Evolutionary conservation across 768 basidiomycete species (phyloP).

Genomic region (Collybia sp.): DNA sequence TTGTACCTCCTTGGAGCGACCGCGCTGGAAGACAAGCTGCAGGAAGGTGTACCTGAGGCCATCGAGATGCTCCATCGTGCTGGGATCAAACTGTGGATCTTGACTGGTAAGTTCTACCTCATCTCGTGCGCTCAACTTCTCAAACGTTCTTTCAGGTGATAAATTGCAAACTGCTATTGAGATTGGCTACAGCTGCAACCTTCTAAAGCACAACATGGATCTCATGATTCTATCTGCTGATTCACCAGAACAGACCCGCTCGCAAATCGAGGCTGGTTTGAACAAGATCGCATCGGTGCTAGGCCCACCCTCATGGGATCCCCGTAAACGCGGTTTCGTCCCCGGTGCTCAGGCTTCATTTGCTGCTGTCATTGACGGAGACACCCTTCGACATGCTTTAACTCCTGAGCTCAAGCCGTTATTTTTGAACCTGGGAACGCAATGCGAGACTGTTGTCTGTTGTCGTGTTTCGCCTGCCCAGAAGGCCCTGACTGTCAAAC

Average conservation of each 20-base stretch:
- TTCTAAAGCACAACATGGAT: slow-evolving; percentile 93
- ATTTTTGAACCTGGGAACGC: slow-evolving; percentile 90
- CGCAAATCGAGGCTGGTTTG: slow-evolving; percentile 87
- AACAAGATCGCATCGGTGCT: slow-evolving; percentile 91
- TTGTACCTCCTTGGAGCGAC: slow-evolving; percentile 90
- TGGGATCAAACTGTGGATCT: slow-evolving; percentile 97
- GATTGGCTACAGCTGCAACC: slow-evolving; percentile 94
- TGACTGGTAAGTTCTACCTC: slow-evolving; percentile 60
- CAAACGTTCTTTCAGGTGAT: slow-evolving; percentile 52
- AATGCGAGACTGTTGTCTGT: slow-evolving; percentile 97
- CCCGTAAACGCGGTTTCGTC: slow-evolving; percentile 61
- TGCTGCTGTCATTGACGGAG: slow-evolving; percentile 95
- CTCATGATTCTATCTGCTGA: slow-evolving; percentile 95
- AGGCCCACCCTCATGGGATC: slow-evolving; percentile 67
- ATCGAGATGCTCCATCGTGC: slow-evolving; percentile 89
- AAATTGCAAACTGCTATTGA: slow-evolving; percentile 98
- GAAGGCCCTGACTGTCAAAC: slow-evolving; percentile 94
- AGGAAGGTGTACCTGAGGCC: slow-evolving; percentile 94
- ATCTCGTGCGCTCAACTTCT: not conserved
- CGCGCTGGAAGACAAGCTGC: slow-evolving; percentile 94
- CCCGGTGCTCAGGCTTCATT: slow-evolving; percentile 68
- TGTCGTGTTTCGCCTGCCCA: slow-evolving; percentile 97
- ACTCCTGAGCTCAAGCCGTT: slow-evolving; percentile 72
- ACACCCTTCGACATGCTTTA: slow-evolving; percentile 82
- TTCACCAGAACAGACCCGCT: slow-evolving; percentile 63